phyloP scores from a whole-genome alignment of 176 grass and related monocot species.

The Carex littledalei region DNA sequence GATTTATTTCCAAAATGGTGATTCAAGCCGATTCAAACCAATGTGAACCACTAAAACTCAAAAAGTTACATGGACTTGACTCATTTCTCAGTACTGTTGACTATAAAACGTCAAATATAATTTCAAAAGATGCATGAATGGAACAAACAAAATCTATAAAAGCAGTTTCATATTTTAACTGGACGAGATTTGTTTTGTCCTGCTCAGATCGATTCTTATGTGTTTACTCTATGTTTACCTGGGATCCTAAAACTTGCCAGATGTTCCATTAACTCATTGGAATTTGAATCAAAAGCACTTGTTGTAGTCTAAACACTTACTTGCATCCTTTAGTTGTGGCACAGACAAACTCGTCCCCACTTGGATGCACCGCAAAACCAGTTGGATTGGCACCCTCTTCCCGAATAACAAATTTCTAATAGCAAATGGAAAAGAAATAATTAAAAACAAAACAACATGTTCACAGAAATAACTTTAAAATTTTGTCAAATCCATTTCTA shows the following conservation, averaged over 20 bases:
- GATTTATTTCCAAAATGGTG: neutral
- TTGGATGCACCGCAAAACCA: slow-evolving; percentile 74
- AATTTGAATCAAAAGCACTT: neutral
- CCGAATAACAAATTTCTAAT: slow-evolving; percentile 40
- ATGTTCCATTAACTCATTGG: neutral
- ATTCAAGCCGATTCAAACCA: neutral
- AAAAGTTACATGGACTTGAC: neutral
- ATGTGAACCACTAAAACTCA: neutral
- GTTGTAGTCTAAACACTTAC: slow-evolving; percentile 31
- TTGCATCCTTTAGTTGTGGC: slow-evolving; percentile 66
- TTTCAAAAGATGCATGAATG: neutral
- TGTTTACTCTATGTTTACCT: neutral
- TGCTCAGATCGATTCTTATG: neutral
- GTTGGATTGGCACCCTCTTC: slow-evolving; percentile 40
- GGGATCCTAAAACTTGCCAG: neutral
- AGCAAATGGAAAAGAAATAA: neutral
- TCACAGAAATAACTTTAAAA: neutral
- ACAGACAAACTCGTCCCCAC: slow-evolving; percentile 79
- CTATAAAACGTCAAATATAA: neutral
- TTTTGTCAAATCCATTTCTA: neutral
- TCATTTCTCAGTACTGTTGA: neutral
- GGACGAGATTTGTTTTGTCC: neutral
- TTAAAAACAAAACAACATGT: neutral
- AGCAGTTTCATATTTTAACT: neutral
- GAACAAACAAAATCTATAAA: neutral